These are phyloP conservation scores for Kickxella alabastrina DNA, from an alignment of 192 early-diverging fungal genomes.

Conservation along the genomic window DNA sequence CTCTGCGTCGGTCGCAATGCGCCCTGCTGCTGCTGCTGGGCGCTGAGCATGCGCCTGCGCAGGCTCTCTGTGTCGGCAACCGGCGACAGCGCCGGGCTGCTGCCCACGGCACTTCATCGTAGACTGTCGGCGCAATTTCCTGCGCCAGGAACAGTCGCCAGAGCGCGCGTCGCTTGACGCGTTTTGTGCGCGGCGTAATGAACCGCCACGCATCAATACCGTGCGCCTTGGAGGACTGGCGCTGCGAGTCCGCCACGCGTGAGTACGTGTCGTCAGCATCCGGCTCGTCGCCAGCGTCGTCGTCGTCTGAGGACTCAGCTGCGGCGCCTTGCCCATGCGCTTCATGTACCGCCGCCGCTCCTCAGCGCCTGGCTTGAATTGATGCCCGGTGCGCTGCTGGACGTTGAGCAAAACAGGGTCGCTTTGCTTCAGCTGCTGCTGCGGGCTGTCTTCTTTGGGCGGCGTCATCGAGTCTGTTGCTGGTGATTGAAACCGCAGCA, in stretches of 20 bases:
- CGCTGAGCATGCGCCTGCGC: slow-evolving; percentile 20
- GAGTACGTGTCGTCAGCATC: slow-evolving; percentile 6
- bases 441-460: slow-evolving; percentile 24
- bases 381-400: slow-evolving; percentile 42
- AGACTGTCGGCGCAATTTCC: slow-evolving; percentile 31
- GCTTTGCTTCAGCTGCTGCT: no score
- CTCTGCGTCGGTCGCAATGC: no score
- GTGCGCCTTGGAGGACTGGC: slow-evolving; percentile 11
- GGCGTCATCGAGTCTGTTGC: background rate
- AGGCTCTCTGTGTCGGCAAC: background rate
- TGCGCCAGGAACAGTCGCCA: slow-evolving; percentile 53
- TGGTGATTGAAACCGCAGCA: slow-evolving; percentile 29
- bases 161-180: slow-evolving; percentile 47
- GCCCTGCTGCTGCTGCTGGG: background rate
- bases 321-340: slow-evolving; percentile 46
- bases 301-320: slow-evolving; percentile 17
- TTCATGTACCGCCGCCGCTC: slow-evolving; percentile 44
- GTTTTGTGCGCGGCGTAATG: slow-evolving; percentile 38
- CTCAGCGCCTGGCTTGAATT: slow-evolving; percentile 42
- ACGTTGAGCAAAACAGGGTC: slow-evolving; percentile 48
- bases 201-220: slow-evolving; percentile 49
- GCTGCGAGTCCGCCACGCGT: no score
- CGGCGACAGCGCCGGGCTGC: slow-evolving; percentile 6
- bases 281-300: slow-evolving; percentile 3
- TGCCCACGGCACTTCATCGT: slow-evolving; percentile 18